Conservation (phyloP, 2,329 filamentous ascomycete genomes). For the Thermochaetoides dissita region DNA sequence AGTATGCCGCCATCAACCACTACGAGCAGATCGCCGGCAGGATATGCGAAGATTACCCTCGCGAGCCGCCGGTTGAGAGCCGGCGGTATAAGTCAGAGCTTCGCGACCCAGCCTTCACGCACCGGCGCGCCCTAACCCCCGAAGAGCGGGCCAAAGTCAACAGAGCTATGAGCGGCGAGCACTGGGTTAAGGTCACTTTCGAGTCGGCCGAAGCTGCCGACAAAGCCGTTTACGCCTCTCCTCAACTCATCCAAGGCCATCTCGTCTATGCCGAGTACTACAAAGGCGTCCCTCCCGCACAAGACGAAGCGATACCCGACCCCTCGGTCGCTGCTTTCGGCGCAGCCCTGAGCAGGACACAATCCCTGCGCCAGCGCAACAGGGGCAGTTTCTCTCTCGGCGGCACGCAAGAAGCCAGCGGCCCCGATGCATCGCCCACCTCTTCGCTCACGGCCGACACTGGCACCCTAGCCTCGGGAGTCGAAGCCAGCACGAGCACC, state of each 20-base stretch:
- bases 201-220: slow-evolving; percentile 60
- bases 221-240: slow-evolving; percentile 53
- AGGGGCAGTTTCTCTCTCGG: background rate
- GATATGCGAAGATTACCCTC: slow-evolving; percentile 87
- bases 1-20: slow-evolving; percentile 80
- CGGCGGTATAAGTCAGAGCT: slow-evolving; percentile 61
- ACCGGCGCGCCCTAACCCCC: slow-evolving; percentile 48
- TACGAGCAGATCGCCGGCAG: slow-evolving; percentile 76
- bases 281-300: slow-evolving; percentile 46
- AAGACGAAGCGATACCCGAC: slow-evolving; percentile 50
- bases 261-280: slow-evolving; percentile 60
- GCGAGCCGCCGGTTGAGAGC: slow-evolving; percentile 60
- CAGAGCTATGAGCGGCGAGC: slow-evolving; percentile 65
- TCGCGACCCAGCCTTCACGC: slow-evolving; percentile 56
- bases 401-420: slow-evolving; percentile 22
- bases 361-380: slow-evolving; percentile 9
- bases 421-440: slow-evolving; percentile 31
- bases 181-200: slow-evolving; percentile 86
- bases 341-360: slow-evolving; percentile 9
- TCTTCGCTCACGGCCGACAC: slow-evolving; percentile 45
- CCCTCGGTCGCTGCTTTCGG: slow-evolving; percentile 25
- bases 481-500: slow-evolving; percentile 26
- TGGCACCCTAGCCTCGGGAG: slow-evolving; percentile 31
- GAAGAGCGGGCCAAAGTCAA: slow-evolving; percentile 70
- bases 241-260: slow-evolving; percentile 57